A percentile compares a stretch with the other conserved stretches of the same genome.
These are phyloP conservation scores for Bruguiera sexangula DNA, from an alignment of 345 rosid species.

Conservation along the genomic window DNA sequence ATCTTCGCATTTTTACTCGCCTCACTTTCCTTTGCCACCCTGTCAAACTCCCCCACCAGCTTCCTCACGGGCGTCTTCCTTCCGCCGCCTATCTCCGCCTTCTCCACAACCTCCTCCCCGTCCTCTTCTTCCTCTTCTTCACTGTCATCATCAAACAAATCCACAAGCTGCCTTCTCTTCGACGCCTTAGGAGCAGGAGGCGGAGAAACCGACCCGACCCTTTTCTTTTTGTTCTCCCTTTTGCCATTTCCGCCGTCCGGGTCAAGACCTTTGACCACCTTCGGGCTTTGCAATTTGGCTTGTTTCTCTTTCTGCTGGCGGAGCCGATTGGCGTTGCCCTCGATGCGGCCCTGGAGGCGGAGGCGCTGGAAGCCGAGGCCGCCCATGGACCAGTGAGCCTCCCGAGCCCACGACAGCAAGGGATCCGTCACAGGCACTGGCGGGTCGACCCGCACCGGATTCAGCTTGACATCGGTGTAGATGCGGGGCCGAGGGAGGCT, in stretches of 20 bases:
- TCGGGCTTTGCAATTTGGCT: not conserved
- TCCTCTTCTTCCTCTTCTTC: slow-evolving; percentile 22
- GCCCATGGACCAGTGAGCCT: slow-evolving; percentile 99
- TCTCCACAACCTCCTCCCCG: not conserved
- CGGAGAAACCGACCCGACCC: slow-evolving; percentile 41
- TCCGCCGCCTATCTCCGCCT: not conserved
- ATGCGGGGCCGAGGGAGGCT: slow-evolving; percentile 88
- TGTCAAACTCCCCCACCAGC: slow-evolving; percentile 66
- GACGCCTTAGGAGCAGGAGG: slow-evolving; percentile 61
- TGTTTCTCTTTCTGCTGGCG: slow-evolving; percentile 46
- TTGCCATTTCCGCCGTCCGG: not conserved
- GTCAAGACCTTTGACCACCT: not conserved
- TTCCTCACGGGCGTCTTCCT: slow-evolving; percentile 47
- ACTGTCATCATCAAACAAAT: slow-evolving; percentile 39
- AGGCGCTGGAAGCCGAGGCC: slow-evolving; percentile 80
- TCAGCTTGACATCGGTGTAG: slow-evolving; percentile 49
- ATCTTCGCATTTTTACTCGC: not conserved
- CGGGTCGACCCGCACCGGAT: slow-evolving; percentile 60
- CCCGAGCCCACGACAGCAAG: slow-evolving; percentile 78
- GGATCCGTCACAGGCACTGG: slow-evolving; percentile 70
- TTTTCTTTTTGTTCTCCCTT: slow-evolving; percentile 10
- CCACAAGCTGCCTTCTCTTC: slow-evolving; percentile 54
- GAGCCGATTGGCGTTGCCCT: slow-evolving; percentile 60
- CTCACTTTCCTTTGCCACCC: slow-evolving; percentile 40
- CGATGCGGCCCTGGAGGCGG: slow-evolving; percentile 87